These are phyloP conservation scores for Thielaviopsis musarum DNA, from an alignment of 2,329 filamentous ascomycete species.

Conservation along the genomic window DNA sequence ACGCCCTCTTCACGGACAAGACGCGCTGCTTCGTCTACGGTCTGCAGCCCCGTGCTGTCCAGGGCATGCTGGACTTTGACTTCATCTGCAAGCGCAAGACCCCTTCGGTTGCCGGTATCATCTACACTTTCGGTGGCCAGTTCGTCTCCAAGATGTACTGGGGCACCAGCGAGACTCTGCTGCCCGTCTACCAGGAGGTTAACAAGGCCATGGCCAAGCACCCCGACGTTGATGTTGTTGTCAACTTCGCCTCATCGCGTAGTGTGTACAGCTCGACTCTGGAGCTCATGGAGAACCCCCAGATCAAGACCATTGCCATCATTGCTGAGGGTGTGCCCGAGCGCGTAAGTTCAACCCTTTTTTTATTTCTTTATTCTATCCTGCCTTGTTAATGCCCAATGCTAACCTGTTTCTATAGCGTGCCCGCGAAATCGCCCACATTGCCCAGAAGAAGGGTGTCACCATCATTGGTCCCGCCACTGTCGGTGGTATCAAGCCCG, in stretches of 20 bases:
- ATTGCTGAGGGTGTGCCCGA: slow-evolving; percentile 99
- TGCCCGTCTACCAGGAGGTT: slow-evolving; percentile 93
- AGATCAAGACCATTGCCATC: slow-evolving; percentile 97
- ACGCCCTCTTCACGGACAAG: slow-evolving; percentile 97
- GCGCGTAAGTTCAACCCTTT: slow-evolving; percentile 45
- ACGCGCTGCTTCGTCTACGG: slow-evolving; percentile 99
- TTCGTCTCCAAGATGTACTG: slow-evolving; percentile 99
- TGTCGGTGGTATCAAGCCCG: slow-evolving; percentile 97
- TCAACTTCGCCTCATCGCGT: slow-evolving; percentile 98
- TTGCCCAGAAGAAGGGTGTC: slow-evolving; percentile 95
- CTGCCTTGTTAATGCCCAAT: not conserved
- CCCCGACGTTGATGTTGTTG: slow-evolving; percentile 87
- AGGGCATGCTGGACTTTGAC: slow-evolving; percentile 97
- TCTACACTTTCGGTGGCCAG: slow-evolving; percentile 98
- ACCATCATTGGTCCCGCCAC: slow-evolving; percentile 98
- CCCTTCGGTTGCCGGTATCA: slow-evolving; percentile 94
- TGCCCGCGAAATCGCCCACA: slow-evolving; percentile 92
- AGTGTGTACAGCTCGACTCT: slow-evolving; percentile 97
- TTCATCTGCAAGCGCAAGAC: slow-evolving; percentile 99
- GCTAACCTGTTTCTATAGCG: slow-evolving; percentile 35
- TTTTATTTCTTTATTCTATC: not conserved
- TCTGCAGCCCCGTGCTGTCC: slow-evolving; percentile 84
- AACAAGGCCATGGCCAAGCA: slow-evolving; percentile 92
- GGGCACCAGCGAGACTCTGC: slow-evolving; percentile 96
- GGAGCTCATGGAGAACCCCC: slow-evolving; percentile 93